Conservation (phyloP, 2,329 filamentous ascomycete genomes). For the Fusarium fracticaudum region DNA sequence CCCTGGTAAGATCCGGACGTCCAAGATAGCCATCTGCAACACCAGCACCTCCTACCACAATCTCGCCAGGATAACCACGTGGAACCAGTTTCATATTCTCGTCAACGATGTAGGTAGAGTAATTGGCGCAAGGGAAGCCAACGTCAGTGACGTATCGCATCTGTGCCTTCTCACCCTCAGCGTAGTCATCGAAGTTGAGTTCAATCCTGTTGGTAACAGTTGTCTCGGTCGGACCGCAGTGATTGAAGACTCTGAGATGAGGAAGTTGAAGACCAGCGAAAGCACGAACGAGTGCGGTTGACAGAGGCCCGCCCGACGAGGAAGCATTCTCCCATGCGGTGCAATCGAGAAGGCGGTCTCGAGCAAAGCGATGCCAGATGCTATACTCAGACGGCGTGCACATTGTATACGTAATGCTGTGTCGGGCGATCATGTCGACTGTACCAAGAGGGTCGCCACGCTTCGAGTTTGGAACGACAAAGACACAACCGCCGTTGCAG, state of each 20-base stretch:
- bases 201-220: slow-evolving; percentile 1
- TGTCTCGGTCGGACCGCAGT: neutral
- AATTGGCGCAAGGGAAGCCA: neutral
- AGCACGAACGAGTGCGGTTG: neutral
- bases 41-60: slow-evolving; percentile 7
- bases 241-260: neutral
- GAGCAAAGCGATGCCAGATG: slow-evolving; percentile 5
- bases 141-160: slow-evolving; percentile 4
- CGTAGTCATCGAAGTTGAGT: neutral
- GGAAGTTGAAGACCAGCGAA: neutral
- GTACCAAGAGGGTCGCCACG: slow-evolving; percentile 2
- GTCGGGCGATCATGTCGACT: slow-evolving; percentile 4
- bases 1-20: neutral
- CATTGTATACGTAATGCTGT: slow-evolving; percentile 2
- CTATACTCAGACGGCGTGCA: slow-evolving; percentile 17
- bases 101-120: neutral
- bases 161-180: neutral
- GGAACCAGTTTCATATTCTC: neutral
- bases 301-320: neutral
- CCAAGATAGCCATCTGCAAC: slow-evolving; percentile 6
- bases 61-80: neutral
- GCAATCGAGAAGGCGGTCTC: neutral
- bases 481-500: slow-evolving; percentile 6
- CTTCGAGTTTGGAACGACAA: neutral
- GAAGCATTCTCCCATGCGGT: neutral